These are phyloP conservation scores for Elongisporangium undulatum DNA, from an alignment of 352 stramenopile genomes.

Conservation along the genomic window DNA sequence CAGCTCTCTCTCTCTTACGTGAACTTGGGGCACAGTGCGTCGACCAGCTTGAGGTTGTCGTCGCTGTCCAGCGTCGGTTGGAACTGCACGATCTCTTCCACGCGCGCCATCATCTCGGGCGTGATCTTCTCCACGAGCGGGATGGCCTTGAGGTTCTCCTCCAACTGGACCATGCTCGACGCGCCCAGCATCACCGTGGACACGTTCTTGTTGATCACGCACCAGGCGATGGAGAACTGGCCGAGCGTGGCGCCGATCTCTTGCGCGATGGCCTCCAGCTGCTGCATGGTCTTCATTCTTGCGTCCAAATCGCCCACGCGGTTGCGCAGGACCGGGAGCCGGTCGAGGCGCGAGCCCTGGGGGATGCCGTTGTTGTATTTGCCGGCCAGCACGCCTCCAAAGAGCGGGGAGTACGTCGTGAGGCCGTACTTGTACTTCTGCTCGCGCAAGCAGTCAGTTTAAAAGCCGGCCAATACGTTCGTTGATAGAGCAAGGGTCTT, in stretches of 20 bases:
- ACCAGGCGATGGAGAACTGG: conserved; percentile 58
- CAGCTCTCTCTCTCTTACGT: too few species aligned
- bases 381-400: conserved; percentile 62
- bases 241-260: conserved; percentile 52
- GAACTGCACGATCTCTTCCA: conserved; percentile 26
- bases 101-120: conserved; percentile 33
- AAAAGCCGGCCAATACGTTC: too few species aligned
- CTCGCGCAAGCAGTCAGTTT: too few species aligned
- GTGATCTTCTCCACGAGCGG: conserved; percentile 35
- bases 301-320: conserved; percentile 32
- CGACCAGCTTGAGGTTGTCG: too few species aligned
- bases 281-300: conserved; percentile 28
- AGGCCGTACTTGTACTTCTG: conserved; percentile 69
- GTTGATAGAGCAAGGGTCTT: too few species aligned
- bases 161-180: conserved; percentile 30
- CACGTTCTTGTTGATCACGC: conserved; percentile 47
- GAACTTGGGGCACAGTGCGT: too few species aligned
- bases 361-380: conserved; percentile 82
- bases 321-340: conserved; percentile 43
- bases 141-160: conserved; percentile 54
- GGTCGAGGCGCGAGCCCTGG: conserved; percentile 46
- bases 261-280: conserved; percentile 49
- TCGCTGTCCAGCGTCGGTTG: too few species aligned
- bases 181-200: conserved; percentile 61
- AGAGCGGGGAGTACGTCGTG: conserved; percentile 70